Base-by-base conservation (phyloP, 805 yeast genomes). In the Saturnispora zaruensis region DNA sequence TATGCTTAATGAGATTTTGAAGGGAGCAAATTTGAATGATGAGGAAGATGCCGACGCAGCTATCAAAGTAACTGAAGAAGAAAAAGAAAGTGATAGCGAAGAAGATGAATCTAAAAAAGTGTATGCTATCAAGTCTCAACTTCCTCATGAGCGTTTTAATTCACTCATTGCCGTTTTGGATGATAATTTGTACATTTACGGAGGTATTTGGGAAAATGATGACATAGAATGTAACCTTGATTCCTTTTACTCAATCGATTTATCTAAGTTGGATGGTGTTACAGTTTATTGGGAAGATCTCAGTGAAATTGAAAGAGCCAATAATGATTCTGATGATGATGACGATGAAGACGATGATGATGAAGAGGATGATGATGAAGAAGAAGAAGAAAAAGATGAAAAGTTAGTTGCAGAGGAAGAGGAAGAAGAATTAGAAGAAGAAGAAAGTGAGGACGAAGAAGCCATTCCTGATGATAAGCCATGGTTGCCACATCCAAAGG, bases 401-500 rank as follows among this genome's bases (percentile, higher is more conserved):
- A 68, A 68, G 4, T 74, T 72, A 4, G 76, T 71, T 24, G 75
- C 71, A 37, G 83, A 71, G n/a, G 51, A 48, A 30, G 45, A 41
- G 7, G 54, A 54, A n/a, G 82, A 69, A 8, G 84, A 76, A 20
- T 87, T 77, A 24, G 87, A 77, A n/a, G 87, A 79, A 41, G 89
- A 79, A 40, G 84, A 76, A 41, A 84, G 75, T 40, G 87, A 74
- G 13, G 77, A 64, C 2, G 82, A 73, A 43, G 83, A 73, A 28
- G 87, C 80, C 55, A 77, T 83, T 57, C 95, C 96, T 16, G 99
- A 91, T 66, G 85, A 84, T 42, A 79, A 96, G 64, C 96, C 99
- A 16, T 91, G 96, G 96, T 74, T 91, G 49, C 97, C 98, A 44
- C 97, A 90, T 64, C 99, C 99, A 33, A 89, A 90, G 61, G 83